Evolutionary conservation across 768 basidiomycete genomes (phyloP).

Genomic region (Sporobolomyces pararoseus): DNA sequence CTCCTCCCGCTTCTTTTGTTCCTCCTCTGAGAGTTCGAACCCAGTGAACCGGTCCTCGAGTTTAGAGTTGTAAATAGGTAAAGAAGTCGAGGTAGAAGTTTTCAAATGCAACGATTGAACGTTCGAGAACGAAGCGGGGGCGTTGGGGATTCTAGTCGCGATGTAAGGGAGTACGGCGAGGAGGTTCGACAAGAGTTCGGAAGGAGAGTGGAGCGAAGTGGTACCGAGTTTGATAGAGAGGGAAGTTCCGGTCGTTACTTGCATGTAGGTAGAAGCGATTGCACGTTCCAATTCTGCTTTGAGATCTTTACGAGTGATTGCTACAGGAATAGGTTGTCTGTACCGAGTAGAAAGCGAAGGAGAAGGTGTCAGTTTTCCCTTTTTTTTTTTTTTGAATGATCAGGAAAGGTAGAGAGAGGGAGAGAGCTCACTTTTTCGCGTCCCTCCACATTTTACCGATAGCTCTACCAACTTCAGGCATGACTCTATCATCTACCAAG

Average conservation of each 20-base stretch:
- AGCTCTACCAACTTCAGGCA: conserved; percentile 78
- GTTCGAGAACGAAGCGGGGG: conserved; percentile 74
- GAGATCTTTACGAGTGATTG: conserved; percentile 76
- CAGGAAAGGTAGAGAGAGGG: neutral
- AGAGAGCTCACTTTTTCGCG: conserved; percentile 77
- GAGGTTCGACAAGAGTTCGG: conserved; percentile 75
- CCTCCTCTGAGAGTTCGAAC: conserved; percentile 26
- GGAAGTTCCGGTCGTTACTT: conserved; percentile 88
- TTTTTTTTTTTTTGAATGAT: neutral
- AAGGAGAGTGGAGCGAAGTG: conserved; percentile 62
- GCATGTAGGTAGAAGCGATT: conserved; percentile 90
- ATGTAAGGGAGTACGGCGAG: conserved; percentile 71
- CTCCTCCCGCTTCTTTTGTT: conserved; percentile 23
- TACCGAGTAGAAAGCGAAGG: conserved; percentile 1
- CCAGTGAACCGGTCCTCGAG: conserved; percentile 69
- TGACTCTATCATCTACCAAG: conserved; percentile 83
- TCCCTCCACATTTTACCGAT: conserved; percentile 87
- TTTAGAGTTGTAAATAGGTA: conserved; percentile 65
- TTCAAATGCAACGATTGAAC: conserved; percentile 85
- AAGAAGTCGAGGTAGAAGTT: conserved; percentile 70
- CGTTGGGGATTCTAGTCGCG: conserved; percentile 60
- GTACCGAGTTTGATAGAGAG: conserved; percentile 78
- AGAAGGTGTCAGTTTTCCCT: neutral
- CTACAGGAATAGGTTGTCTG: conserved; percentile 95
- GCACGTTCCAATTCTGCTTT: conserved; percentile 89